phyloP scores from a whole-genome alignment of 768 basidiomycete genomes.

The Suillus hirtellus region DNA sequence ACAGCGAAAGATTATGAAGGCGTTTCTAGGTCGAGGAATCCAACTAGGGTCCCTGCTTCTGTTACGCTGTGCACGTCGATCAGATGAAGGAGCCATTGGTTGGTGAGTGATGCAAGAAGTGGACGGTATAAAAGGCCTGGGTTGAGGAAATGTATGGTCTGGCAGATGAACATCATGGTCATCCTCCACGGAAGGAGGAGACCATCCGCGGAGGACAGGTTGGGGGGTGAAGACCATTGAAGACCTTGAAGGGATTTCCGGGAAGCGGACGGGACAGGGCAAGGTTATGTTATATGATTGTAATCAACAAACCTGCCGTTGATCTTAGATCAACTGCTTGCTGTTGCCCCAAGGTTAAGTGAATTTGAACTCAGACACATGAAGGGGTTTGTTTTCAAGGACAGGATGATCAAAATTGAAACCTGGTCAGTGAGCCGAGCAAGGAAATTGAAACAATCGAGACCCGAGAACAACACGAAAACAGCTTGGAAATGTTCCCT shows the following conservation, averaged over 20 bases:
- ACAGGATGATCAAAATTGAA: conserved; percentile 2
- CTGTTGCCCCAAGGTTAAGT: not conserved
- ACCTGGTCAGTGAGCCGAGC: not conserved
- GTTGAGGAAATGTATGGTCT: conserved; percentile 16
- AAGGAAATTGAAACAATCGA: not conserved
- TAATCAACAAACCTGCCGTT: not conserved
- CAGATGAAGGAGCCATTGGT: conserved; percentile 37
- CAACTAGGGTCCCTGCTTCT: conserved; percentile 52
- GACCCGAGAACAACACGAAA: not conserved
- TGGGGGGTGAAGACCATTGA: conserved; percentile 22
- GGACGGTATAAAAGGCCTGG: conserved; percentile 9
- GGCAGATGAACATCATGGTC: conserved; percentile 31
- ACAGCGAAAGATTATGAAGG: conserved; percentile 75
- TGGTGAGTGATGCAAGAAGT: conserved; percentile 6
- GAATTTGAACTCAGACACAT: conserved; percentile 1
- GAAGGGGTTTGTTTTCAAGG: not conserved
- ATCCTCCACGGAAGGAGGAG: conserved; percentile 23
- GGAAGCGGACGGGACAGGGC: conserved; percentile 7
- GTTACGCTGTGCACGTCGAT: conserved; percentile 39
- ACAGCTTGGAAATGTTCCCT: not conserved
- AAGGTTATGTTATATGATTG: conserved; percentile 3
- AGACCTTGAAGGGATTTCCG: conserved; percentile 25
- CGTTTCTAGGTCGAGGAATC: conserved; percentile 68
- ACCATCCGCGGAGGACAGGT: conserved; percentile 27
- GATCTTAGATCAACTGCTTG: conserved; percentile 1